Evolutionary conservation across 441 rosid species (phyloP), one percentile per base, ranked within the genome.

Genomic region (Erysimum cheiri): DNA sequence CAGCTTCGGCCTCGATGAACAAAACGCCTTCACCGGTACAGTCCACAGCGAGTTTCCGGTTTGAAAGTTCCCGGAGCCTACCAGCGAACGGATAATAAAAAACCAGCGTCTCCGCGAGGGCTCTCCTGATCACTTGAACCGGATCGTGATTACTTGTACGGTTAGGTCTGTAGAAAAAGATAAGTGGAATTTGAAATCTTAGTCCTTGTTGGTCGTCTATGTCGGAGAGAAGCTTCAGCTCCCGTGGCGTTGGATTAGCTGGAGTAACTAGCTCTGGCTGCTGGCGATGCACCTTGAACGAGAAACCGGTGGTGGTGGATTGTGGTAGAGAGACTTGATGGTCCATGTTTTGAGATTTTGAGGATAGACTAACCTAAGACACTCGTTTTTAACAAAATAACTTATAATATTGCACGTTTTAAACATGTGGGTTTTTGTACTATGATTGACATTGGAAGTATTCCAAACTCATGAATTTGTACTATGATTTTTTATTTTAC

Each of bases 171-270:
- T 75, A 80, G 63, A 80, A 64, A 10, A 55, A 64, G 36, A 82
- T 26, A 4, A 63, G 8, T 4, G 79, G 75, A 28, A 70, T 4
- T 0, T 78, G 84, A 50, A 75, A 66, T 26, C 84, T 77, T 12
- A 70, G 50, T 13, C 71, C 65, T 49, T 73, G 69, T 71, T 80
- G 86, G 22, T 80, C 86, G 10, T 82, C 84, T n/a, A 82, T 70
- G 46, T 78, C 84, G 0, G 86, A 82, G 53, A 82, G 69, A 10
- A 7, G 55, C 48, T 80, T 80, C 11, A 74, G 17, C 48, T 78
- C 73, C 8, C 26, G 60, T 14, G 81, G 82, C 2, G 82, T 81
- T 22, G 78, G 81, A 37, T 59, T 70, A 0, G 81, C 78, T 47
- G 82, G 85, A 49, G 41, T 32, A 1, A 77, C 35, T 37, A 84